Evolutionary conservation across 169 alveolate genomes (phyloP), one percentile per base, ranked within the genome.

Genomic region (Eimeria sp.): DNA sequence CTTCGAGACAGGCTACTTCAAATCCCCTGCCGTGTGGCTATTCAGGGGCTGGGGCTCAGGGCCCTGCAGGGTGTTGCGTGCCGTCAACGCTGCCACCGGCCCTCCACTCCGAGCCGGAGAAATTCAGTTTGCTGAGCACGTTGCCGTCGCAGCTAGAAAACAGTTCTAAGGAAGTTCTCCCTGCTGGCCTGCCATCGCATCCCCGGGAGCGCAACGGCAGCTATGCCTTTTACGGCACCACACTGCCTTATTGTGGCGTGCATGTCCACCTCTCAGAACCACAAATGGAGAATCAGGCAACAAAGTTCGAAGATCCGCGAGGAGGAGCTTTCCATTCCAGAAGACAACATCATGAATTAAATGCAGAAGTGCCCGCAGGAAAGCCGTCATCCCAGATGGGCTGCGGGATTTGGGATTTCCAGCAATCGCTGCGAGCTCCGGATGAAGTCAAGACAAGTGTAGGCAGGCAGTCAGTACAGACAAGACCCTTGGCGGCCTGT

Each of bases 1-100:
- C 45, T 30, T 34, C 47, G 51, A n/a, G 76, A 61, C 80, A 84
- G 78, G 5, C 5, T 7, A 11, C 43, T 43, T 51, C 65, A 7
- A 86, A 40, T 13, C 43, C 30, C 25, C 10, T 6, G 2, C 18
- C 91, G 5, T 34, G n/a, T 34, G 57, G 54, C 75, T 14, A 47
- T 80, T 30, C 58, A 10, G 89, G 40, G 65, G 58, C 14, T 45
- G 91, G 57, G 13, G 27, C 27, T 43, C 67, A 10, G 76, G 75
- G 73, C 45, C 45, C 89, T n/a, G 1, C 89, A 16, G 89, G 89
- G 7, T 47, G 45, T 14, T 22, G 49, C 27, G 47, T 86, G 63
- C 93, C 93, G 25, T 86, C 93, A 27, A 86, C 93, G 80, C 51
- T 63, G 67, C 93, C 93, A 27, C 93, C 93, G 0, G 27, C 82